These are phyloP conservation scores for Penicillium mononematosum DNA, from an alignment of 495 filamentous ascomycete genomes.

Conservation along the genomic window DNA sequence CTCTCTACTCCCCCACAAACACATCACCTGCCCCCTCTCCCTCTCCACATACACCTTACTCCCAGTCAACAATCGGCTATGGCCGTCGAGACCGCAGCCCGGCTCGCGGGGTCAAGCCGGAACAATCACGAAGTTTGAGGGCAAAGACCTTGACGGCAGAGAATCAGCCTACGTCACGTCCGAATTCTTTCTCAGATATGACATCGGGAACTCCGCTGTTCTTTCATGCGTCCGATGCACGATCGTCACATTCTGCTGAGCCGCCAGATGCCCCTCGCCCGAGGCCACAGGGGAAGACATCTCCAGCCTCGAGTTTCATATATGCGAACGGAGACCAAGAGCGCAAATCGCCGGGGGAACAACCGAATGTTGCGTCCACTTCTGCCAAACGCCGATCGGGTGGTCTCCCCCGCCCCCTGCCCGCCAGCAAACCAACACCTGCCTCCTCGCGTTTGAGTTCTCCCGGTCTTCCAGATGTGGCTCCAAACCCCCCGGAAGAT, in stretches of 20 bases:
- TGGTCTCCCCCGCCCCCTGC: constrained; percentile 37
- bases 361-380: constrained; percentile 15
- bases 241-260: constrained; percentile 37
- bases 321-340: constrained; percentile 55
- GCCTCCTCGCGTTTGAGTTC: constrained; percentile 45
- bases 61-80: constrained; percentile 31
- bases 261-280: constrained; percentile 25
- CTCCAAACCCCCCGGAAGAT: constrained; percentile 31
- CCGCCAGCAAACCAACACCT: constrained; percentile 26
- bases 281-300: constrained; percentile 29
- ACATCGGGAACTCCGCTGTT: constrained; percentile 56
- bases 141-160: constrained; percentile 41
- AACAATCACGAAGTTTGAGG: constrained; percentile 33
- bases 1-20: constrained; percentile 58
- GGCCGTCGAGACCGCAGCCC: constrained; percentile 43
- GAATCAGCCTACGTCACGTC: constrained; percentile 28
- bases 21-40: constrained; percentile 47
- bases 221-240: constrained; percentile 74
- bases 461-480: constrained; percentile 33
- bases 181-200: constrained; percentile 35
- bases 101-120: constrained; percentile 35
- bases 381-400: constrained; percentile 37
- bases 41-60: constrained; percentile 36
- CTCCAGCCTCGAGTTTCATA: constrained; percentile 53
- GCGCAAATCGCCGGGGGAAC: constrained; percentile 25